Evolutionary conservation across 23 red algal species (phyloP).

Genomic region (Gracilaria domingensis): DNA sequence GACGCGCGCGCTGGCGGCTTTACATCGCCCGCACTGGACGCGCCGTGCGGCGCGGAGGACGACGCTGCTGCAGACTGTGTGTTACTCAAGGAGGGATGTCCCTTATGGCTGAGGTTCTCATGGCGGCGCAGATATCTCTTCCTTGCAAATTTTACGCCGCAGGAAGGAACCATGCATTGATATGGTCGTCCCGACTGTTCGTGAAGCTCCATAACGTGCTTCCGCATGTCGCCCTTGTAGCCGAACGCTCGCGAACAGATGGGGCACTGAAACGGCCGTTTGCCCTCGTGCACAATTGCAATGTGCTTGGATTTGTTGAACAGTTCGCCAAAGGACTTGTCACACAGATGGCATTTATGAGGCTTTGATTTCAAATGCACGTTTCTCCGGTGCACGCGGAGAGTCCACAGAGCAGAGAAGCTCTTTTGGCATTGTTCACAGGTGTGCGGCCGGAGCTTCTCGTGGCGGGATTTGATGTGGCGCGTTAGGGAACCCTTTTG

Average conservation of each 20-base stretch:
- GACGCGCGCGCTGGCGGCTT: no score
- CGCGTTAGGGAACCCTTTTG: conserved; percentile 82
- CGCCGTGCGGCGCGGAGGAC: no score
- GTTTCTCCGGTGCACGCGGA: conserved; percentile 72
- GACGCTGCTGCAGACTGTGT: not conserved
- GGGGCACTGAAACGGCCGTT: conserved; percentile 64
- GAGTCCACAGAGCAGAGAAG: conserved; percentile 75
- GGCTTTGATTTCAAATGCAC: conserved; percentile 79
- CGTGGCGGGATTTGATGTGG: conserved; percentile 70
- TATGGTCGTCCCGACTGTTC: conserved; percentile 61
- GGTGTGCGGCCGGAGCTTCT: conserved; percentile 57
- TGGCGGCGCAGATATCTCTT: conserved; percentile 62
- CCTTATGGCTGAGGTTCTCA: conserved; percentile 72
- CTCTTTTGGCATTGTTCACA: conserved; percentile 72
- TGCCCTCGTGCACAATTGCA: conserved; percentile 69
- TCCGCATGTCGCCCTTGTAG: conserved; percentile 80
- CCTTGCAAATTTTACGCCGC: conserved; percentile 71
- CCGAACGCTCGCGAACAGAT: conserved; percentile 71
- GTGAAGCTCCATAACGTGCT: conserved; percentile 71
- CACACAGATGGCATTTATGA: conserved; percentile 69
- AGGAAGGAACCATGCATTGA: conserved; percentile 58
- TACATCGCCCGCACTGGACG: no score
- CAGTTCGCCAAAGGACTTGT: conserved; percentile 76
- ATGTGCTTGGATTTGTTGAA: conserved; percentile 83
- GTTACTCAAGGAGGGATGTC: not conserved